Percentiles rank a stretch among this genome's conserved stretches.
Evolutionary conservation across 805 yeast species (phyloP).

Genomic region (Candida mattraensis): DNA sequence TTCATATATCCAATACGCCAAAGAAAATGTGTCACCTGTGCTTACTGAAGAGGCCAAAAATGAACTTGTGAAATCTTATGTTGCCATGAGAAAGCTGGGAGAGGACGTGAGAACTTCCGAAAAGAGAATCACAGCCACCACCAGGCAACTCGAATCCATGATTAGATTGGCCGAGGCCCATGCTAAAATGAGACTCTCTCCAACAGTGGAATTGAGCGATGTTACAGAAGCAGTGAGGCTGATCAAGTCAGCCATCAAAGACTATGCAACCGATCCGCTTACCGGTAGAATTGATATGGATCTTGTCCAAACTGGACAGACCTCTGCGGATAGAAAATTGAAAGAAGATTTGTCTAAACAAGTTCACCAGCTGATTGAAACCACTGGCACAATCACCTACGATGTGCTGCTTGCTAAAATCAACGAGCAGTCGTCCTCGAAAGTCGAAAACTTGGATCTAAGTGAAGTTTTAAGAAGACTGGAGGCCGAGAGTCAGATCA

Average conservation of each 20-base stretch:
- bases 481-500: conserved; percentile 68
- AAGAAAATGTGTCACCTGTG: conserved; percentile 77
- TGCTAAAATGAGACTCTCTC: conserved; percentile 88
- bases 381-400: conserved; percentile 52
- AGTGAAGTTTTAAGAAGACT: conserved; percentile 65
- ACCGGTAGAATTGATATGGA: conserved; percentile 98
- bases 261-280: conserved; percentile 95
- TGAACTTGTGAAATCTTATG: conserved; percentile 84
- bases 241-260: conserved; percentile 91
- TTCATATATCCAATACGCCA: conserved; percentile 90
- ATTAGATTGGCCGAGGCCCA: conserved; percentile 94
- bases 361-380: conserved; percentile 53
- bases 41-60: conserved; percentile 78
- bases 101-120: conserved; percentile 87
- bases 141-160: conserved; percentile 95
- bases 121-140: conserved; percentile 94
- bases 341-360: conserved; percentile 71
- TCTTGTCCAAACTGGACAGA: conserved; percentile 92
- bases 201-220: conserved; percentile 70
- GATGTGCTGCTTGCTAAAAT: conserved; percentile 57
- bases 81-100: conserved; percentile 90
- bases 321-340: conserved; percentile 77
- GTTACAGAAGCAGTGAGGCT: conserved; percentile 92
- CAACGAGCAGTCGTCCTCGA: conserved; percentile 63
- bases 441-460: conserved; percentile 70